Conservation (phyloP, 1,284 basidiomycete species). For the Ustilago sp. region DNA sequence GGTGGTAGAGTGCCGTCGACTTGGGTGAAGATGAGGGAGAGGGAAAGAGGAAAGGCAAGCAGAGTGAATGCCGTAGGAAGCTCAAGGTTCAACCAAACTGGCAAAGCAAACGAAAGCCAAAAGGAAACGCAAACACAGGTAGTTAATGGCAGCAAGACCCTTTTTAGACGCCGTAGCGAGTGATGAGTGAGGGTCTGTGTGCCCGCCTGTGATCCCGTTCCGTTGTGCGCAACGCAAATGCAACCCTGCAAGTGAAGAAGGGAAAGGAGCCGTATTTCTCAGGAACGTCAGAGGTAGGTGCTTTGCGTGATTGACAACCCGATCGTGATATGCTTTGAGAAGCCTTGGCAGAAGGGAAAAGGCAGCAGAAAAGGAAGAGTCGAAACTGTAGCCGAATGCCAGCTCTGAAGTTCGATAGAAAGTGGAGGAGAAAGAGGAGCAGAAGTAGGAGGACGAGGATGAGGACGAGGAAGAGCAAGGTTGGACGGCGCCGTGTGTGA, state of each 20-base stretch:
- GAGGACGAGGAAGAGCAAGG: neutral
- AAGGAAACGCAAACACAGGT: conserved; percentile 2
- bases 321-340: conserved; percentile 9
- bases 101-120: neutral
- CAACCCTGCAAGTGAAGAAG: neutral
- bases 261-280: neutral
- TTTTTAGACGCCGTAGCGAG: conserved; percentile 12
- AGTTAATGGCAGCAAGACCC: neutral
- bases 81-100: conserved; percentile 28
- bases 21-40: neutral
- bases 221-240: neutral
- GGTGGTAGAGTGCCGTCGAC: neutral
- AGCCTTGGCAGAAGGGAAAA: neutral
- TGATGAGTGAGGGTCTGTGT: conserved; percentile 2
- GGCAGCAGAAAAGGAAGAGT: neutral
- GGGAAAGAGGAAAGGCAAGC: neutral
- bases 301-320: conserved; percentile 3
- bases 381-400: neutral
- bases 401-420: no score
- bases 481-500: neutral
- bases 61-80: conserved; percentile 2
- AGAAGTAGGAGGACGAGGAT: no score
- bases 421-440: no score
- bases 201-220: conserved; percentile 10
- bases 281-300: neutral